phyloP scores from a whole-genome alignment of 371 early-diverging fungal species.

The Phascolomyces articulosus region DNA sequence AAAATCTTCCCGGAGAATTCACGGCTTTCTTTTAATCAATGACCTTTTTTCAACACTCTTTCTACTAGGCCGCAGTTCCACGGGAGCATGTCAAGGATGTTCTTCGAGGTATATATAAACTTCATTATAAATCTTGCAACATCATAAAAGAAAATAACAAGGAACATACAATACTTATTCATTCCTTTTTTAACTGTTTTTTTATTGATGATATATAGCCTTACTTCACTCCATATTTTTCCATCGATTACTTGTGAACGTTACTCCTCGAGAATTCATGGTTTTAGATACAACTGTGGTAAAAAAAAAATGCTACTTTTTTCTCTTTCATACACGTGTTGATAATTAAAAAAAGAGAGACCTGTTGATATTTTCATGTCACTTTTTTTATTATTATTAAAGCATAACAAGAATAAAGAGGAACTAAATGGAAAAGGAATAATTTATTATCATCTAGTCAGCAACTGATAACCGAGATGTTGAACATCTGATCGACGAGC shows the following conservation, averaged over 20 bases:
- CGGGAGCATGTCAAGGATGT: slow-evolving; percentile 64
- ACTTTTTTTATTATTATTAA: neutral
- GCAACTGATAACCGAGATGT: slow-evolving; percentile 43
- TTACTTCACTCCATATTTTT: slow-evolving; percentile 86
- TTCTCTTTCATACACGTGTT: too few species aligned
- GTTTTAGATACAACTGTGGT: slow-evolving; percentile 76
- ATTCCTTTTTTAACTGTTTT: neutral
- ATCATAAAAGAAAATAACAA: neutral
- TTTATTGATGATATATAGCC: slow-evolving; percentile 38
- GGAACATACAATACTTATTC: too few species aligned
- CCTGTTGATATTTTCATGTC: too few species aligned
- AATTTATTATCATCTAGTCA: slow-evolving; percentile 34
- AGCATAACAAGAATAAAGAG: too few species aligned
- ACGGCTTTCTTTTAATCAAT: too few species aligned
- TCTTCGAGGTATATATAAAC: slow-evolving; percentile 57
- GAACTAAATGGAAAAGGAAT: neutral
- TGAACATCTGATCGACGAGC: slow-evolving; percentile 44
- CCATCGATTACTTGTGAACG: slow-evolving; percentile 78
- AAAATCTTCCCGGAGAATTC: too few species aligned
- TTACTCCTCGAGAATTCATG: slow-evolving; percentile 74
- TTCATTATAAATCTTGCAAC: neutral
- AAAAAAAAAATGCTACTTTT: too few species aligned
- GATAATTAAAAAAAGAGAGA: too few species aligned
- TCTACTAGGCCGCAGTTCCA: slow-evolving; percentile 45
- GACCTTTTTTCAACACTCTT: slow-evolving; percentile 24